Base-by-base conservation (phyloP, 768 basidiomycete genomes). In the Boletales sp. region DNA sequence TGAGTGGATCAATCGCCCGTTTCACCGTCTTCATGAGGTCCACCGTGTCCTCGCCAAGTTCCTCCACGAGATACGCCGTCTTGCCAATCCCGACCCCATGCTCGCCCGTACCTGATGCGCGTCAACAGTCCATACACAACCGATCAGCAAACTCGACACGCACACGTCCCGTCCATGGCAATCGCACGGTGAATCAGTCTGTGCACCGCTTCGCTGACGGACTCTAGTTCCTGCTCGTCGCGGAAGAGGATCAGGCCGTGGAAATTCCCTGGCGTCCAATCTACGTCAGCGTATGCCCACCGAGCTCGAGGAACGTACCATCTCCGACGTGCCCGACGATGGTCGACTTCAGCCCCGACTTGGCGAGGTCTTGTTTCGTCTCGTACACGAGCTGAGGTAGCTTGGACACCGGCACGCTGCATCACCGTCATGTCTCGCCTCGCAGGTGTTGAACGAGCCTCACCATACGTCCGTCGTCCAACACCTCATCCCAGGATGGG, bases 41-140 rank as follows among this genome's bases (percentile, higher is more conserved):
- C 9, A 95, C 86, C 0, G 94, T 94, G 3, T 87, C 90, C 19
- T 73, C 73, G 0, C 94, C 93, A 0, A 97, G 75, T 61, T 97
- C 94, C 35, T 84, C 78, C 12, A 78, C 74, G 15, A 97, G 74
- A 61, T 85, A 94, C 51, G 85, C 76, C 50, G 79, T 80, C 72
- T 94, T 94, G 7, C 91, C 91, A 11, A 92, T 72, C 0, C 91
- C 92, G 8, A 94, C 87, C 2, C 91, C 91, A 60, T 94, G 91
- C 59, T 94, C 91, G 4, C 88, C 88, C 0, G 84, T 86, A 56
- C 83, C 84, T 85, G 39, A 39, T 4, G 17, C 41, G 39, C 30
- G 31, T 21, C 30, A n/a, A 42, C 18, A 15, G 54, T 21, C 43
- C 8, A 8, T 1, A 12, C 6, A 18, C 29, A 8, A 21, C 21